Evolutionary conservation across 2,329 filamentous ascomycete genomes (phyloP).

Genomic region (Fusarium sp.): DNA sequence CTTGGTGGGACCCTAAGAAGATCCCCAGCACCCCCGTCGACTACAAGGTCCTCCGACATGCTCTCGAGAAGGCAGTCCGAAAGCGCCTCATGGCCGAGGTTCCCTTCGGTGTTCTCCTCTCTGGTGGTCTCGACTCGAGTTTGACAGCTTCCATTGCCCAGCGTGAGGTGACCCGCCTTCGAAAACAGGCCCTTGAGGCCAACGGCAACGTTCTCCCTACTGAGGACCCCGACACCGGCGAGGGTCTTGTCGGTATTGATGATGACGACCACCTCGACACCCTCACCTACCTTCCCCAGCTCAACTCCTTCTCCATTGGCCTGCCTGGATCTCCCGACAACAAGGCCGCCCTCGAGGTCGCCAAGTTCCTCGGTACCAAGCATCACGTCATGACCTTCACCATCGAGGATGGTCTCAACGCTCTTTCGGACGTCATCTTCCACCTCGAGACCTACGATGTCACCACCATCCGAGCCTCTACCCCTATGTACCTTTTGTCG

Average conservation of each 20-base stretch:
- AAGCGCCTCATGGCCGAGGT: slow-evolving; percentile 99
- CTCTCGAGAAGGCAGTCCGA: slow-evolving; percentile 90
- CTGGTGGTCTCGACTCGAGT: slow-evolving; percentile 95
- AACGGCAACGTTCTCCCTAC: slow-evolving; percentile 62
- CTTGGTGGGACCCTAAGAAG: slow-evolving; percentile 88
- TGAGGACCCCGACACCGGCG: slow-evolving; percentile 71
- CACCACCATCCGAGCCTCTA: slow-evolving; percentile 97
- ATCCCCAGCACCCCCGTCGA: slow-evolving; percentile 87
- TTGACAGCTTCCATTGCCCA: slow-evolving; percentile 96
- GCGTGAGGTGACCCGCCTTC: slow-evolving; percentile 86
- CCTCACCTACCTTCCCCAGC: slow-evolving; percentile 90
- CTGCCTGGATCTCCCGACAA: slow-evolving; percentile 94
- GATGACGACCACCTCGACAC: slow-evolving; percentile 91
- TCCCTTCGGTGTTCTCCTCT: slow-evolving; percentile 95
- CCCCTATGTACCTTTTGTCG: slow-evolving; percentile 97
- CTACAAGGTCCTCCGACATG: slow-evolving; percentile 83
- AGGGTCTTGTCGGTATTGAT: slow-evolving; percentile 92
- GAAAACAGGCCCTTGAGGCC: slow-evolving; percentile 71
- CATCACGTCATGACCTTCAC: slow-evolving; percentile 99
- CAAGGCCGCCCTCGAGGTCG: slow-evolving; percentile 91
- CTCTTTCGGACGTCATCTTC: slow-evolving; percentile 96
- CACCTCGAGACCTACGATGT: slow-evolving; percentile 99
- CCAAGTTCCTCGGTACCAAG: slow-evolving; percentile 96
- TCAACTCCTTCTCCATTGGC: slow-evolving; percentile 99
- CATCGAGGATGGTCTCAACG: slow-evolving; percentile 96